Percentiles rank a stretch among this genome's conserved stretches.
phyloP scores from a whole-genome alignment of 805 yeast genomes.

The Wickerhamomyces hampshirensis region DNA sequence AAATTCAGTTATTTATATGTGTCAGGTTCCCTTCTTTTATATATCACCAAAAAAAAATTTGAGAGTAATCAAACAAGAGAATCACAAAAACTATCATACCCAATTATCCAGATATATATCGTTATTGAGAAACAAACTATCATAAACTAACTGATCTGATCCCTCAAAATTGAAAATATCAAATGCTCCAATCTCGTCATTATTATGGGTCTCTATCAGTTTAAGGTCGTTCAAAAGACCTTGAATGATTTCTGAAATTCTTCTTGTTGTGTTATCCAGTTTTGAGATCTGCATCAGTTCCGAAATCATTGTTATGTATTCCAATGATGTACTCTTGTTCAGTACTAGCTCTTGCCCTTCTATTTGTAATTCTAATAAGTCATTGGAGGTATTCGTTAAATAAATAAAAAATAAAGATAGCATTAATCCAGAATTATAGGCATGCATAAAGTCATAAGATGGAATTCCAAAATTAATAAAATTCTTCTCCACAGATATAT shows the following conservation, averaged over 20 bases:
- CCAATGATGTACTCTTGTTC: conserved; percentile 19
- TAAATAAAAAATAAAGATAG: conserved; percentile 37
- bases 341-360: conserved; percentile 4
- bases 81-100: not conserved
- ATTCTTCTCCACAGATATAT: conserved; percentile 24
- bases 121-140: conserved; percentile 21
- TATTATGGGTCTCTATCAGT: conserved; percentile 26
- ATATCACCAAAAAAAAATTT: too few species aligned
- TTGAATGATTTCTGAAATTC: conserved; percentile 39
- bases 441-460: conserved; percentile 40
- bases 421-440: conserved; percentile 38
- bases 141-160: conserved; percentile 19
- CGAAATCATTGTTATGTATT: conserved; percentile 19
- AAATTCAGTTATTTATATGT: too few species aligned
- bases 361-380: conserved; percentile 12
- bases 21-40: too few species aligned
- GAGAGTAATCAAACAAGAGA: too few species aligned
- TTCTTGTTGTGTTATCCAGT: conserved; percentile 38
- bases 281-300: conserved; percentile 22
- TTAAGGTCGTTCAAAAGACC: conserved; percentile 39
- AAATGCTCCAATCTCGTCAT: conserved; percentile 15
- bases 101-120: conserved; percentile 22
- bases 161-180: conserved; percentile 19
- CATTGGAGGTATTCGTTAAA: conserved; percentile 22
- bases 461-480: conserved; percentile 38